Conservation (phyloP, 1,284 basidiomycete species). For the Waitea zeae region DNA sequence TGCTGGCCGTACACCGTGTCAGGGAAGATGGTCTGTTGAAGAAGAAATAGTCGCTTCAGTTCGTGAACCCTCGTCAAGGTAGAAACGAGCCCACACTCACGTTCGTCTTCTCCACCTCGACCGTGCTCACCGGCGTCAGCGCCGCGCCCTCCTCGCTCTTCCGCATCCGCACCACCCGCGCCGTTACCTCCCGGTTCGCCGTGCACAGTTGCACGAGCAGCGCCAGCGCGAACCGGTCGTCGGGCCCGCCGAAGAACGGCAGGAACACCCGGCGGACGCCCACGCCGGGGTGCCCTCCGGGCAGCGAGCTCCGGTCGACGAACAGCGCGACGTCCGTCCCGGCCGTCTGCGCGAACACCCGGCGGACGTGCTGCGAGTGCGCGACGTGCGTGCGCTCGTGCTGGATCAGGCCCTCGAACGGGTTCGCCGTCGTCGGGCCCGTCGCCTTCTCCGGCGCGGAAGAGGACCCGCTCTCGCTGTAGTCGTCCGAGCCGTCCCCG, state of each 20-base stretch:
- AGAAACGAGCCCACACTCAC: slow-evolving; percentile 7
- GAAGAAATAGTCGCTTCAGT: slow-evolving; percentile 4
- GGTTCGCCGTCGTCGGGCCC: slow-evolving; percentile 28
- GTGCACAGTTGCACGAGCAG: slow-evolving; percentile 68
- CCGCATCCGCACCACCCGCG: slow-evolving; percentile 49
- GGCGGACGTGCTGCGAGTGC: slow-evolving; percentile 68
- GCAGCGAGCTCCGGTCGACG: slow-evolving; percentile 58
- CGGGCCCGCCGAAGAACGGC: slow-evolving; percentile 85
- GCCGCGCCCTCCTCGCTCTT: slow-evolving; percentile 19
- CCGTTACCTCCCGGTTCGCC: slow-evolving; percentile 39
- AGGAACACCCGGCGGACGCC: slow-evolving; percentile 54
- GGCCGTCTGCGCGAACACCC: slow-evolving; percentile 51
- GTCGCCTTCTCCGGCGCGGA: slow-evolving; percentile 21
- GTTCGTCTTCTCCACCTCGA: slow-evolving; percentile 15
- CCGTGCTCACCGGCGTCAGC: slow-evolving; percentile 14
- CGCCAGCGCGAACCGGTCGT: slow-evolving; percentile 71
- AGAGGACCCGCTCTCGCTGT: slow-evolving; percentile 23
- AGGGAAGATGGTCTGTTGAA: slow-evolving; percentile 26
- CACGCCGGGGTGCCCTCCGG: slow-evolving; percentile 11
- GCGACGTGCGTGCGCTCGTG: slow-evolving; percentile 29
- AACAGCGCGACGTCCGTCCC: slow-evolving; percentile 70
- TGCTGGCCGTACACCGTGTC: slow-evolving; percentile 53
- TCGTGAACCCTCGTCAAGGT: not conserved
- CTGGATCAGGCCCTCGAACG: slow-evolving; percentile 42
- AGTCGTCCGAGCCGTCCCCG: slow-evolving; percentile 8